Base-by-base conservation (phyloP, 257 asterid genomes). In the Fraxinus anomala region DNA sequence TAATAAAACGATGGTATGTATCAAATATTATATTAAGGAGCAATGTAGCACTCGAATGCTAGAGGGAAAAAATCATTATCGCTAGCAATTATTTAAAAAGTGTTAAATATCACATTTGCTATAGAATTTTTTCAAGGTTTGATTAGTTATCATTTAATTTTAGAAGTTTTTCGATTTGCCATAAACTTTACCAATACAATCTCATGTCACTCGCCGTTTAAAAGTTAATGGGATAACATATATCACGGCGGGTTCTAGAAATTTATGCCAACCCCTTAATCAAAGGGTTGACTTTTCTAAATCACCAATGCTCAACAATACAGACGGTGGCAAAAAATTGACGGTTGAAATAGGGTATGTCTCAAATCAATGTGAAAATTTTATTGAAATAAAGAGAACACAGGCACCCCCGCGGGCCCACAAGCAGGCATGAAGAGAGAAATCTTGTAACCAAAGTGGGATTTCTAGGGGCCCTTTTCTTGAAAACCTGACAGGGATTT, bases 401-500 rank as follows among this genome's bases (percentile, higher is more conserved):
- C 3, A 33, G 39, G 61, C 54, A 54, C 79, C 83, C 83, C 77
- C 6, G 21, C 14, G 24, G 77, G 70, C 70, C 77, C 77, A 80
- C 40, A 71, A 79, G 77, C 70, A 73, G 59, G 3, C 69, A 19
- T 42, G 68, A 81, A 68, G 73, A 78, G 73, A 76, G 81, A 78
- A 76, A 87, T 59, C 70, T 68, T 85, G 86, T 73, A 65, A 63
- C 79, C 76, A 21, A 69, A 80, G 82, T 82, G 82, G 87, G 85
- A 66, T 51, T 78, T 10, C 30, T 70, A 12, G 4, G 72, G 79
- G 78, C 76, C 85, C 87, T 67, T 73, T 74, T 73, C 36, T 40
- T 8, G 68, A 44, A 79, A 72, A 72, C 79, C 11, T 78, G 91
- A 90, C 79, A 76, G 82, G 36, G 89, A 85, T 90, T 19, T 68